phyloP scores from a whole-genome alignment of 345 rosid species.

The Dovyalis caffra region DNA sequence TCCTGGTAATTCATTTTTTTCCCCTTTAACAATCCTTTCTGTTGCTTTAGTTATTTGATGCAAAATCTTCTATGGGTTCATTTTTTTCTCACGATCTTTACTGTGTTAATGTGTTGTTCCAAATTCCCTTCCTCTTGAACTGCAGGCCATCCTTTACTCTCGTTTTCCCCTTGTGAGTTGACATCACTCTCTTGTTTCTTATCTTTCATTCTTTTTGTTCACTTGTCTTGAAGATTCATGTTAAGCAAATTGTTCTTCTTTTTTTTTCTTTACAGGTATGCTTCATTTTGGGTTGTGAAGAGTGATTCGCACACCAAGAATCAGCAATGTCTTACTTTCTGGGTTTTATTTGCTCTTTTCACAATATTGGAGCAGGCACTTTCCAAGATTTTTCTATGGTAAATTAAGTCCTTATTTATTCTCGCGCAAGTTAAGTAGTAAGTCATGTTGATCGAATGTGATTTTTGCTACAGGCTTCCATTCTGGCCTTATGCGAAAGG shows the following conservation, averaged over 20 bases:
- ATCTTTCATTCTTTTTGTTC: not conserved
- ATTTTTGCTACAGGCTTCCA: constrained; percentile 29
- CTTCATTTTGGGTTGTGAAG: constrained; percentile 31
- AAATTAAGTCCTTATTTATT: constrained; percentile 2
- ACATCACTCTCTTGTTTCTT: not conserved
- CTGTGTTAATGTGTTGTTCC: not conserved
- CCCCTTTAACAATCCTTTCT: not conserved
- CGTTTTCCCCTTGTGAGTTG: constrained; percentile 37
- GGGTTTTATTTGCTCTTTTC: constrained; percentile 34
- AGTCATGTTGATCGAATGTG: not conserved
- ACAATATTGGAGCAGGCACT: constrained; percentile 26
- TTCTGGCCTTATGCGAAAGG: constrained; percentile 40
- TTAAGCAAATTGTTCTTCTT: not conserved
- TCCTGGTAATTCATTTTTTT: constrained; percentile 20
- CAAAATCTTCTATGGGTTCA: not conserved
- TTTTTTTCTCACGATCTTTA: not conserved
- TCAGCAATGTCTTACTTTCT: constrained; percentile 39
- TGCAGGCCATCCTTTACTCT: constrained; percentile 41
- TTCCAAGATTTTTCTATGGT: constrained; percentile 24
- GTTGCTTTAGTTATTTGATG: not conserved
- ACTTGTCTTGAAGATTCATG: no score
- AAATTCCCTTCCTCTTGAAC: not conserved
- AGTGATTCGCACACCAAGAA: constrained; percentile 18
- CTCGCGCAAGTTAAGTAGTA: not conserved
- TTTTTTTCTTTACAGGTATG: constrained; percentile 16